Base-by-base conservation (phyloP, 345 rosid genomes). In the Euclidium syriacum region DNA sequence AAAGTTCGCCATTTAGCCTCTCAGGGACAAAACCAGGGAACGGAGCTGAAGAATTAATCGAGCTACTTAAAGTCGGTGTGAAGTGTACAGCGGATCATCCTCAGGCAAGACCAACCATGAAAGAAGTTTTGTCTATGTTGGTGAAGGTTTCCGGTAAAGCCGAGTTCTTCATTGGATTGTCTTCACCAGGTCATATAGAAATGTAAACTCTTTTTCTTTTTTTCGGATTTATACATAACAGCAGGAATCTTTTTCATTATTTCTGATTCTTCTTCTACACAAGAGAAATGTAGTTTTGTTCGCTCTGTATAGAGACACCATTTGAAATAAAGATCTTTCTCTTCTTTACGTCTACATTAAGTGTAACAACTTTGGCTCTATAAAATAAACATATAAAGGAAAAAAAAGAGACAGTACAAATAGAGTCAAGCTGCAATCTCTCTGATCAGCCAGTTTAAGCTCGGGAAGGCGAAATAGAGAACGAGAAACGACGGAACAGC, bases 81-180 rank as follows among this genome's bases (percentile, higher is more conserved):
- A 74, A 72, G 73, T 89, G 98, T 73, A 80, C 88, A 0, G 85
- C 86, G 0, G 98, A 88, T 50, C 56, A 82, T 16, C 98, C 98
- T 11, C 91, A 76, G 23, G 80, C 83, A 39, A 80, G 98, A 55
- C 98, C 98, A 19, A 92, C 76, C 81, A 89, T 89, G 94, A 92
- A 89, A 64, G 94, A 92, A 74, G 96, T 83, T 50, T 52, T 89
- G 30, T 71, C 78, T 10, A 68, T 79, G 90, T 69, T 92, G 29
- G 66, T 89, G 25, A 71, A 75, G 73, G 62, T 85, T 16, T 61
- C 80, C 6, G 74, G 71, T 42, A 43, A 73, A 57, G 73, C 14
- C 19, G 78, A 76, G 64, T 75, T 77, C 29, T 64, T 29, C 22
- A 67, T 68, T 49, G 69, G 62, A 22, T 77, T 74, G 14, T 24